phyloP scores from a whole-genome alignment of 2,329 filamentous ascomycete genomes.

The Epichloe festucae region DNA sequence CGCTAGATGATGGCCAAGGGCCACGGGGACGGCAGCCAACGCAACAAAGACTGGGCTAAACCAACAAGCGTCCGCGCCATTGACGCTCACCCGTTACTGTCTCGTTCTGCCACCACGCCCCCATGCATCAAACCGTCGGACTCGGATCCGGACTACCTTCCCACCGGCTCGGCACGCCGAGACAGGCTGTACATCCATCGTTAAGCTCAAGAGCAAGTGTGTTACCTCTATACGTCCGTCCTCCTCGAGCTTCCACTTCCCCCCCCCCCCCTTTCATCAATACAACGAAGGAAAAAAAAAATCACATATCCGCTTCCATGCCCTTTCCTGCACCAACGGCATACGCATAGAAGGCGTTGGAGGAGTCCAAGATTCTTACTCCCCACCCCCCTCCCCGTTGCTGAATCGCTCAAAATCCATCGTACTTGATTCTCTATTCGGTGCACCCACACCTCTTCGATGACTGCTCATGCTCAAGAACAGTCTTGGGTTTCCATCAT shows the following conservation, averaged over 20 bases:
- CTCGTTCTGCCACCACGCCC: neutral
- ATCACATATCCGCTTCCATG: neutral
- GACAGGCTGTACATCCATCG: neutral
- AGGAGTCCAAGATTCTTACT: slow-evolving; percentile 2
- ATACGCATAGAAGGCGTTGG: slow-evolving; percentile 24
- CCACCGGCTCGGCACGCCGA: neutral
- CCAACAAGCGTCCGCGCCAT: neutral
- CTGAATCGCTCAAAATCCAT: neutral
- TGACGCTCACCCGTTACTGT: neutral
- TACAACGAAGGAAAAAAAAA: neutral
- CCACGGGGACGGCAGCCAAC: neutral
- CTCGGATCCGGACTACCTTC: neutral
- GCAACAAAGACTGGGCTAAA: neutral
- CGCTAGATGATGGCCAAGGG: neutral
- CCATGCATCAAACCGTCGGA: neutral
- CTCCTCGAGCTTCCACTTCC: too few species aligned
- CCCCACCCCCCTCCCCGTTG: neutral
- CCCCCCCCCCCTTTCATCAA: too few species aligned
- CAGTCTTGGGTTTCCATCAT: neutral
- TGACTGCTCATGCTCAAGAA: neutral
- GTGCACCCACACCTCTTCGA: too few species aligned
- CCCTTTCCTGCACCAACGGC: neutral
- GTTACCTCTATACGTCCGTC: neutral
- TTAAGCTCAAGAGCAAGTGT: neutral
- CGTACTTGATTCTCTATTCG: neutral